Evolutionary conservation across 1,284 basidiomycete species (phyloP).

Genomic region (Sphagnurus paluster): DNA sequence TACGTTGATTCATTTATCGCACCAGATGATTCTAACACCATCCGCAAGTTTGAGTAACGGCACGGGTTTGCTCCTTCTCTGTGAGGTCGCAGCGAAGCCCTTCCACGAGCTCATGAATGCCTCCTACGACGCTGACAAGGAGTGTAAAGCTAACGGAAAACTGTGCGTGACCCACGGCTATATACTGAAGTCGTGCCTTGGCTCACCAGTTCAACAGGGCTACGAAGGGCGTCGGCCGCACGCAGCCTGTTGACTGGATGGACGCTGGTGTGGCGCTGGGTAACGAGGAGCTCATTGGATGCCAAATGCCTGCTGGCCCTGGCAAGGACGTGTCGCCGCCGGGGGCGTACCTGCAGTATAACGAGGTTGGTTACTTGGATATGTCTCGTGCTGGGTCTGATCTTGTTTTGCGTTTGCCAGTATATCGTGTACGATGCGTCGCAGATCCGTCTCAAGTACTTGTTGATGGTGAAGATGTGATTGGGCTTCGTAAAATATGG

Average conservation of each 20-base stretch:
- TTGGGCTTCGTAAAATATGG: too few relatives aligned
- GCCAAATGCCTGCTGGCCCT: slow-evolving; percentile 58
- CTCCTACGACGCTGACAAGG: slow-evolving; percentile 51
- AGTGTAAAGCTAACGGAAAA: slow-evolving; percentile 41
- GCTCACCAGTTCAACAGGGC: slow-evolving; percentile 32
- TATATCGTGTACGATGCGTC: slow-evolving; percentile 45
- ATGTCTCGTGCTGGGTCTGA: not conserved
- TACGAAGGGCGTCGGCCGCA: slow-evolving; percentile 55
- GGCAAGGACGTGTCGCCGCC: slow-evolving; percentile 34
- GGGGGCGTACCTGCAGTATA: slow-evolving; percentile 45
- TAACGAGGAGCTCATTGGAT: slow-evolving; percentile 50
- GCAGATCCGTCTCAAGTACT: slow-evolving; percentile 43
- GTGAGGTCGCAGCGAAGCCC: slow-evolving; percentile 59
- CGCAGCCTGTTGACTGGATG: slow-evolving; percentile 57
- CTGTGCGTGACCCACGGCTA: slow-evolving; percentile 17
- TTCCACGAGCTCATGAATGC: slow-evolving; percentile 49
- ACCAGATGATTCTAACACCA: not conserved
- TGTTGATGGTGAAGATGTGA: slow-evolving; percentile 43
- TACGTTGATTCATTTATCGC: slow-evolving; percentile 28
- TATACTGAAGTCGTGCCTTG: not conserved
- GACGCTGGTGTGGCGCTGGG: slow-evolving; percentile 56
- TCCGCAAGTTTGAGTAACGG: slow-evolving; percentile 46
- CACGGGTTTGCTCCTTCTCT: slow-evolving; percentile 55
- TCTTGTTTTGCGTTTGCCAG: slow-evolving; percentile 22
- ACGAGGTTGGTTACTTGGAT: slow-evolving; percentile 42